Evolutionary conservation across 257 asterid genomes (phyloP), one percentile per base, ranked within the genome.

Genomic region (Przewalskia tangutica): DNA sequence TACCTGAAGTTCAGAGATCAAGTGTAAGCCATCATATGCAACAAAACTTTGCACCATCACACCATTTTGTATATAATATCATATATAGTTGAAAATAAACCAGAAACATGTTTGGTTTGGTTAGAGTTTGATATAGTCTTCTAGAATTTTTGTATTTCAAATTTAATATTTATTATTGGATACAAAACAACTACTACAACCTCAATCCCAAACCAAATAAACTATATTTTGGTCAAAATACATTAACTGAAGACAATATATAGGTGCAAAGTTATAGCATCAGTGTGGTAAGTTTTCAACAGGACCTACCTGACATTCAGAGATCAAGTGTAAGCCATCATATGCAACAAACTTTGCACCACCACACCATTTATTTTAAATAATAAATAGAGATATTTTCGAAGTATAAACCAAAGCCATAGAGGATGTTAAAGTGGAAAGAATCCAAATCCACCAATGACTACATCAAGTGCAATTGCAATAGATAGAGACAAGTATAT

Each of bases 301-400:
- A 91, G 85, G 82, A 93, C 98, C 92, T 90, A 91, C 95, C 97
- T 91, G 95, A 86, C 89, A 94, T 93, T 95, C 97, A 85, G 97
- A 63, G 96, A 93, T 95, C 97, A 95, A 93, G 98, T 95, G 97
- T 93, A 93, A 87, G 88, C 85, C 98, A 93, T 95, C 97, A 95
- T 83, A 66, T 95, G 95, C 93, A 92, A 27, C 89, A 82, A 85
- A 85, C 88, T 91, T 87, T 84, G 91, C 82, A 84, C 83, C 83
- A 65, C 50, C 42, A 81, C 17, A 78, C 48, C 36, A 73, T 46
- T 38, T 46, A 73, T 73, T 23, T 18, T 18, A 20, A 13, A 32
- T 44, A 70, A 68, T 6, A 70, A 23, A 44, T 18, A 70, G 11
- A 70, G 58, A 70, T 70, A 44, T 70, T 18, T 44, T 46, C 14